A percentile compares a stretch with the other conserved stretches of the same genome.
These are phyloP conservation scores for Penicillium brasilianum DNA, from an alignment of 2,329 filamentous ascomycete genomes.

Conservation along the genomic window DNA sequence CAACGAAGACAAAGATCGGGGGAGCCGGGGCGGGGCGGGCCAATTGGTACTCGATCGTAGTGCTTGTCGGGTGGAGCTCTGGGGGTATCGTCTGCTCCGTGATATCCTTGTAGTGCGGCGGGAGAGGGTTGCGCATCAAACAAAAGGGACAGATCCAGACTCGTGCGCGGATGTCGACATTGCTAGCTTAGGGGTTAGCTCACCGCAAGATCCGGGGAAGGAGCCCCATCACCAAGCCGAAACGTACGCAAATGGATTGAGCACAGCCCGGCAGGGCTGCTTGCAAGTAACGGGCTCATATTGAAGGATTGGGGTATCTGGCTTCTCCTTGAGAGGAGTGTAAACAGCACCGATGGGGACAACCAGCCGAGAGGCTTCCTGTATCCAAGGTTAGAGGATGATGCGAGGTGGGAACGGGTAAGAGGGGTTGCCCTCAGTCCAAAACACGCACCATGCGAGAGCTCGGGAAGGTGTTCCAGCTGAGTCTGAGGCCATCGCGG, in stretches of 20 bases:
- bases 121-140: conserved; percentile 67
- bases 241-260: conserved; percentile 93
- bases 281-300: conserved; percentile 98
- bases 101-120: conserved; percentile 72
- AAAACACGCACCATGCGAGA: conserved; percentile 79
- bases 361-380: conserved; percentile 93
- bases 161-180: conserved; percentile 68
- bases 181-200: conserved; percentile 49
- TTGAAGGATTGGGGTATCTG: conserved; percentile 81
- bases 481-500: conserved; percentile 90
- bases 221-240: conserved; percentile 3
- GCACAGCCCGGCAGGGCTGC: conserved; percentile 88
- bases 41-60: conserved; percentile 70
- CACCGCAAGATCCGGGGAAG: conserved; percentile 14
- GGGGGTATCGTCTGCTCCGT: conserved; percentile 68
- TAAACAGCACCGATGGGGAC: conserved; percentile 96
- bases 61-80: conserved; percentile 68
- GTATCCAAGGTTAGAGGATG: conserved; percentile 38
- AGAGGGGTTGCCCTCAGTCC: conserved; percentile 6
- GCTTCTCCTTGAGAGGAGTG: conserved; percentile 93
- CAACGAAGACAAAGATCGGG: conserved; percentile 71
- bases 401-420: conserved; percentile 17
- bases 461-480: conserved; percentile 99
- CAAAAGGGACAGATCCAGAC: conserved; percentile 74
- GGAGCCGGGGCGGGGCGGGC: conserved; percentile 66